Percentiles rank a stretch among this genome's conserved stretches.
Evolutionary conservation across 441 rosid genomes (phyloP).

Genomic region (Syzygium malaccense): DNA sequence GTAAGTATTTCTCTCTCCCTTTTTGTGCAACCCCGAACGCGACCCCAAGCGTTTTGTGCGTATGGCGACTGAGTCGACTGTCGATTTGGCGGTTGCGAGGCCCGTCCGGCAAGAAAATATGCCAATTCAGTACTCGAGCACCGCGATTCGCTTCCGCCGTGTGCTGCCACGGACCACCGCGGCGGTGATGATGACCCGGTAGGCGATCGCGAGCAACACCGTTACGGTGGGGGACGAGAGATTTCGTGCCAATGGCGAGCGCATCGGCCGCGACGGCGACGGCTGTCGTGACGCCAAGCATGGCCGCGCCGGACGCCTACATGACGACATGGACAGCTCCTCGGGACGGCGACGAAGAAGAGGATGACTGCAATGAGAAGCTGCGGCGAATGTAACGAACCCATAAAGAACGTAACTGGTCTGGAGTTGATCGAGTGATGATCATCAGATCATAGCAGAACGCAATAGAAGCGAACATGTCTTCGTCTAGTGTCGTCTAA

Average conservation of each 20-base stretch:
- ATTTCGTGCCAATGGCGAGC: neutral
- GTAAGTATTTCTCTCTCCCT: too few relatives aligned
- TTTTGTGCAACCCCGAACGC: neutral
- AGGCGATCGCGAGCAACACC: too few relatives aligned
- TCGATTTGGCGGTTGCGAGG: fast-evolving
- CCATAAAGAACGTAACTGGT: too few relatives aligned
- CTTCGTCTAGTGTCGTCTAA: fast-evolving
- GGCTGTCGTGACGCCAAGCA: fast-evolving
- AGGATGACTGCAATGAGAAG: too few relatives aligned
- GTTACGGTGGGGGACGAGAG: neutral
- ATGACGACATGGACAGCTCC: too few relatives aligned
- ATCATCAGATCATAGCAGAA: too few relatives aligned
- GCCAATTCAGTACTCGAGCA: fast-evolving
- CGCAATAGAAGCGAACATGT: neutral
- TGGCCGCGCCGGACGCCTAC: fast-evolving
- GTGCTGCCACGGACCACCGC: neutral
- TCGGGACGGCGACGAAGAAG: too few relatives aligned
- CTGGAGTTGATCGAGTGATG: too few relatives aligned
- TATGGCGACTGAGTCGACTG: neutral
- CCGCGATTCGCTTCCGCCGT: neutral
- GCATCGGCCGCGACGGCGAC: fast-evolving
- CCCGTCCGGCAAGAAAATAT: neutral
- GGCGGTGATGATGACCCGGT: too few relatives aligned
- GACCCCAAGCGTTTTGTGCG: fast-evolving
- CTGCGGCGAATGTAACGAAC: too few relatives aligned